phyloP scores from a whole-genome alignment of 2,329 filamentous ascomycete genomes.

The Pleurostoma richardsiae region DNA sequence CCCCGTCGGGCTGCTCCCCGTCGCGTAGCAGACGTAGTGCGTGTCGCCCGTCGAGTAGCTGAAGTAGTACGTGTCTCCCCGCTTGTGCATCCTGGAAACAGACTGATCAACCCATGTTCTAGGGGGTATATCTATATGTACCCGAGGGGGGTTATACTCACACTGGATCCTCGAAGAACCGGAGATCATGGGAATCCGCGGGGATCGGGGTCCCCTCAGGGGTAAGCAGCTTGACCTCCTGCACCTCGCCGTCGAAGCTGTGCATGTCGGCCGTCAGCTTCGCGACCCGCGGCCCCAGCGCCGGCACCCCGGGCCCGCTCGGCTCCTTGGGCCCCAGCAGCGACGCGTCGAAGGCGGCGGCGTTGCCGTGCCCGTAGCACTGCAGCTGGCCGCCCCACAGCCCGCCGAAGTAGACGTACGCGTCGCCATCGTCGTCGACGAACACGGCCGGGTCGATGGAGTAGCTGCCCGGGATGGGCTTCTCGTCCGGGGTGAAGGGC shows the following conservation, averaged over 20 bases:
- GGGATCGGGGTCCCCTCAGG: conserved; percentile 53
- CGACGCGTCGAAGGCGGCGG: conserved; percentile 45
- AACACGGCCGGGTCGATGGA: conserved; percentile 75
- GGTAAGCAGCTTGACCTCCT: conserved; percentile 60
- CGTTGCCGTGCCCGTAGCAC: conserved; percentile 58
- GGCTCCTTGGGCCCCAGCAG: conserved; percentile 57
- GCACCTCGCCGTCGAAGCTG: conserved; percentile 47
- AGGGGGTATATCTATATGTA: too few relatives aligned
- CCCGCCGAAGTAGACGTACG: conserved; percentile 72
- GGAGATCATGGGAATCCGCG: conserved; percentile 65
- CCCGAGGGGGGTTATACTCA: conserved; percentile 23
- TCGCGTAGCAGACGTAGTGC: conserved; percentile 68
- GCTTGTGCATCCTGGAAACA: conserved; percentile 49
- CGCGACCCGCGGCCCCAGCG: conserved; percentile 63
- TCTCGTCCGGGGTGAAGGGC: conserved; percentile 61
- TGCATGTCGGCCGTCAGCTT: conserved; percentile 62
- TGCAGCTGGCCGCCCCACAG: conserved; percentile 79
- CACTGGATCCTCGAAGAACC: conserved; percentile 81
- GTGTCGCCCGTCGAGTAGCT: conserved; percentile 76
- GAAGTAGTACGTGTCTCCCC: conserved; percentile 66
- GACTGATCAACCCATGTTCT: too few relatives aligned
- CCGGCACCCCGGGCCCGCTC: conserved; percentile 44
- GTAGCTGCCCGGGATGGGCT: conserved; percentile 63
- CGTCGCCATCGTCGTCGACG: conserved; percentile 60
- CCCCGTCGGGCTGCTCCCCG: conserved; percentile 57